Evolutionary conservation across 495 filamentous ascomycete species (phyloP), one percentile per base, ranked within the genome.

Genomic region (Penicillium silybi): DNA sequence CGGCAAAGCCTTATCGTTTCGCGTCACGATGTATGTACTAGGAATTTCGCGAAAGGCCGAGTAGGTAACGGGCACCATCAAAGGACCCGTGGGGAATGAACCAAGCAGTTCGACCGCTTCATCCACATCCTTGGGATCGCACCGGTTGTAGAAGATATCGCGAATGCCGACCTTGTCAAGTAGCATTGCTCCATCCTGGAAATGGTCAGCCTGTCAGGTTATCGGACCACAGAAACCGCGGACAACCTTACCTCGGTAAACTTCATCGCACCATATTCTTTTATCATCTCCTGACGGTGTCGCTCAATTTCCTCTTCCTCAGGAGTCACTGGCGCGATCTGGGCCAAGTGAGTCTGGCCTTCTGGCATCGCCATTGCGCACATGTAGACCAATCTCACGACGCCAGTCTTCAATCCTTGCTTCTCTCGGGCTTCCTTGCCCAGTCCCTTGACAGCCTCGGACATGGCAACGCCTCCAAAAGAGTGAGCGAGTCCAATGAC

Each of bases 371-470:
- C 60, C 62, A 68, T 63, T 0, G 62, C 62, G 16, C 53, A 57
- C 62, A 72, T 70, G 48, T 76, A 79, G 4, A 70, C 50, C 22
- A 80, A 32, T 29, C 67, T 61, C 2, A 71, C 45, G 5, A 80
- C 61, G 0, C 74, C 72, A 0, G 67, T 66, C 29, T 64, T 58
- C 41, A 71, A 62, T 1, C 73, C 75, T 52, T 70, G 40, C 18
- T 59, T 58, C 22, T 69, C 53, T 35, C 77, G 62, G 8, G 69
- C 73, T 15, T 56, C 42, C 44, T 72, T 72, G 5, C 65, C 61
- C 16, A 78, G 52, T 5, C 64, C 64, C 15, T 71, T 63, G 7
- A 66, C 59, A 10, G 62, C 69, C 44, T 75, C 69, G 9, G 65
- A 64, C 56, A 68, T 71, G 6, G 65, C 47, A 29, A 73, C 45